A percentile compares a stretch with the other conserved stretches of the same genome.
Conservation (phyloP, 257 asterid genomes). For the Solanum paucissectum region DNA sequence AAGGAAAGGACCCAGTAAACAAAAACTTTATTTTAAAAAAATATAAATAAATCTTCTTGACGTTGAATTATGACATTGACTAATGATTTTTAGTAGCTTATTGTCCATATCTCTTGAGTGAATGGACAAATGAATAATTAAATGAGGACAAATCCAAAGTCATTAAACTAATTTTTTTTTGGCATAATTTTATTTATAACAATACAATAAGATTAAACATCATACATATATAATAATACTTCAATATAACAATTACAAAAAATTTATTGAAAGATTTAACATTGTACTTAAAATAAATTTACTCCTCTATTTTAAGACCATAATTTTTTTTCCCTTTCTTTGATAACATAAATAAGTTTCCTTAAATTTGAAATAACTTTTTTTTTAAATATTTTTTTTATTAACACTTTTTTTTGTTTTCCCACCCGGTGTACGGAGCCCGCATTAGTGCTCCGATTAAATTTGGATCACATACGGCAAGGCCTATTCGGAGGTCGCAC, state of each 20-base stretch:
- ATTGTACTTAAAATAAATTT: not conserved
- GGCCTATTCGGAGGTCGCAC: accelerated
- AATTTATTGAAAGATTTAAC: not conserved
- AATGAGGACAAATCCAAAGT: not conserved
- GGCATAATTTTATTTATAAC: not conserved
- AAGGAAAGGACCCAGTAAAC: not conserved
- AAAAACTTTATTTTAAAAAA: not conserved
- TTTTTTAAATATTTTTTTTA: no score
- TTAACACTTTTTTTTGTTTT: no score
- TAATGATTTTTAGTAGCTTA: not conserved
- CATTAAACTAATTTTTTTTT: not conserved
- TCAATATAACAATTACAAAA: no score
- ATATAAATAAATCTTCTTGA: not conserved
- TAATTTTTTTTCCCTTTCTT: not conserved
- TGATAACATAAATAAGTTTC: not conserved
- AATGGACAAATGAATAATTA: not conserved
- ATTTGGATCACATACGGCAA: accelerated
- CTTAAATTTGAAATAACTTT: not conserved
- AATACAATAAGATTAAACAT: not conserved
- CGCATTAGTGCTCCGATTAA: not conserved
- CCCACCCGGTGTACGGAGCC: no score
- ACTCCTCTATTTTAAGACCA: not conserved
- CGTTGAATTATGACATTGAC: not conserved
- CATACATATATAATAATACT: no score
- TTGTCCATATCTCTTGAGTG: not conserved